Base-by-base conservation (phyloP, 306 rosid genomes). In the Medicago arabica region DNA sequence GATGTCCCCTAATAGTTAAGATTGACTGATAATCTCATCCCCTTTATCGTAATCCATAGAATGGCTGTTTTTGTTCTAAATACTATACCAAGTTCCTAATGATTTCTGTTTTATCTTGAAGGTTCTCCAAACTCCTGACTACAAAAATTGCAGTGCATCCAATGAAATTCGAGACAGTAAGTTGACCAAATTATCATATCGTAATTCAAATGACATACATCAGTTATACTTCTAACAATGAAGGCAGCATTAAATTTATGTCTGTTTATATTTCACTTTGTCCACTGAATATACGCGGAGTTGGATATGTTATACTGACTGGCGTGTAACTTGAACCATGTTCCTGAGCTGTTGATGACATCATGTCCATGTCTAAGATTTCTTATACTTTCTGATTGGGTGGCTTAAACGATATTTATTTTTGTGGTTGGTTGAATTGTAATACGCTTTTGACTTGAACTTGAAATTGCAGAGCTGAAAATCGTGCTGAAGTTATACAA, bases 121-220 rank as follows among this genome's bases (percentile, higher is more conserved):
- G 98, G 88, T 89, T 82, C 70, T 90, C 15, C 80, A 71, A 54
- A 82, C 90, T 18, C 88, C 90, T 28, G 91, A 90, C 79, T 92
- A 83, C 62, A 88, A 86, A 51, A 82, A 83, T 38, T 80, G 94
- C 89, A 86, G 89, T 84, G 91, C 89, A 36, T 85, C 98, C 23
- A 57, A 69, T 15, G 90, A 92, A 83, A 92, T 92, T 80, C 91
- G 49, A 86, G 90, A 90, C 75, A 82, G 98, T 92, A 88, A 88
- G 96, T 54, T 82, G 21, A 75, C 17, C 60, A 44, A 36, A 10
- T 75, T 36, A 70, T 69, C 36, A 64, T 75, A 53, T 74, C 59
- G 31, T 25, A 62, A 21, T 79, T 51, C 71, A 69, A 46, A 38
- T 43, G 58, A 25, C 74, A 64, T 72, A 19, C 41, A 17, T 11